Conservation (phyloP, 2,329 filamentous ascomycete genomes). For the Diaporthe ampelina region DNA sequence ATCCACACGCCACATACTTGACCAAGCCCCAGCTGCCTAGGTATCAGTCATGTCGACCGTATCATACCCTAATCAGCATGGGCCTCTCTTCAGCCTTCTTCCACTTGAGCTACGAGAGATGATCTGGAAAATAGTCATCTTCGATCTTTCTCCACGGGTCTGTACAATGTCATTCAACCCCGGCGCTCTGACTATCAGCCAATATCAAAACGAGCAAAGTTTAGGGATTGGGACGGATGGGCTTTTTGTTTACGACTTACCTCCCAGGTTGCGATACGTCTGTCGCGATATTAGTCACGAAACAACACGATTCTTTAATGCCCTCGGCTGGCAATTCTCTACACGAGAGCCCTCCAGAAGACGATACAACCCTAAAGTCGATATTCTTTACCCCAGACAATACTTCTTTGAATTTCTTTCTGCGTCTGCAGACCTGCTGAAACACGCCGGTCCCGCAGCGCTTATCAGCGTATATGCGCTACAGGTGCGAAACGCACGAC, state of each 20-base stretch:
- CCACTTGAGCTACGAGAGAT: background rate
- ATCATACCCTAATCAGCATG: background rate
- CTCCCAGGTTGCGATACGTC: background rate
- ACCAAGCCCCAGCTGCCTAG: too few species aligned
- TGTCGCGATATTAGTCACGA: background rate
- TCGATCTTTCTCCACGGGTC: background rate
- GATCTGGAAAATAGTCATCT: background rate
- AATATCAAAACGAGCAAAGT: background rate
- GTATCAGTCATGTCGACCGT: background rate
- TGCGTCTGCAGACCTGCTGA: background rate
- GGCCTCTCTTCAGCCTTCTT: background rate
- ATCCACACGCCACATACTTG: background rate
- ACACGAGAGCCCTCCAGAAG: background rate
- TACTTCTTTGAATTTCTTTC: fast-evolving
- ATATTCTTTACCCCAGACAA: background rate
- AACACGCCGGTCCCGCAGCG: fast-evolving
- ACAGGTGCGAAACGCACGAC: background rate
- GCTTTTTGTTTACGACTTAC: background rate
- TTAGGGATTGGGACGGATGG: too few species aligned
- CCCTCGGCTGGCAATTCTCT: background rate
- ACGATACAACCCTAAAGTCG: background rate
- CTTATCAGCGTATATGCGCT: background rate
- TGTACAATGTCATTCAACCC: background rate
- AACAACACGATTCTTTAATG: background rate
- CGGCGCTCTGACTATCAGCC: too few species aligned